Evolutionary conservation across 163 green algal genomes (phyloP).

Genomic region (Picocystis sp.): DNA sequence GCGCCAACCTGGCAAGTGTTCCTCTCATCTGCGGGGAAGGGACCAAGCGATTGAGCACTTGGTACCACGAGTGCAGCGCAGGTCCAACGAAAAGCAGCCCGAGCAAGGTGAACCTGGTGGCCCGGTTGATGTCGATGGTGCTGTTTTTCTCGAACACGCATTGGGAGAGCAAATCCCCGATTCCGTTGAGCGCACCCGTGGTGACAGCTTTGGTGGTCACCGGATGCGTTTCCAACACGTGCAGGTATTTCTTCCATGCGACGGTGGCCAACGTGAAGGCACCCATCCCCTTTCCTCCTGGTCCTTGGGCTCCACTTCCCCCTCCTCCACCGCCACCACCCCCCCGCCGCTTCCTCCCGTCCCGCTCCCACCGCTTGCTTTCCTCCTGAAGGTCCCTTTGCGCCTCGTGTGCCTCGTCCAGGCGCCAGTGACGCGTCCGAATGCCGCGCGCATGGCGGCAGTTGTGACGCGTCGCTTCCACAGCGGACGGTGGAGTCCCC

Average conservation of each 20-base stretch:
- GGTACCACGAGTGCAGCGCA: constrained; percentile 66
- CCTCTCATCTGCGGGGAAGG: constrained; percentile 22
- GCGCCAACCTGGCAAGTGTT: constrained; percentile 25
- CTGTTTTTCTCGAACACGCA: constrained; percentile 35
- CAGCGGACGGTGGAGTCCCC: too few relatives aligned
- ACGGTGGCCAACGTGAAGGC: neutral
- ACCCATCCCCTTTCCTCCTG: constrained; percentile 1
- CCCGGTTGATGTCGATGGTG: constrained; percentile 38
- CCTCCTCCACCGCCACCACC: neutral
- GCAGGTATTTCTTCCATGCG: constrained; percentile 3
- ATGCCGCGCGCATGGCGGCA: too few relatives aligned
- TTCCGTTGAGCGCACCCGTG: constrained; percentile 53
- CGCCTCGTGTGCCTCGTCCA: too few relatives aligned
- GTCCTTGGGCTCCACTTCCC: neutral
- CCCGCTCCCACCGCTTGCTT: too few relatives aligned
- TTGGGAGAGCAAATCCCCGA: constrained; percentile 60
- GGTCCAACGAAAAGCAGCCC: constrained; percentile 49
- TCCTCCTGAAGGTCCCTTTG: too few relatives aligned
- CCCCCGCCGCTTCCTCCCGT: too few relatives aligned
- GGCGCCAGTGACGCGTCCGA: too few relatives aligned
- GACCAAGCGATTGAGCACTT: constrained; percentile 30
- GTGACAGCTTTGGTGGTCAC: constrained; percentile 47
- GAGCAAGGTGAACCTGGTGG: constrained; percentile 50
- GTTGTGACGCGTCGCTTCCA: too few relatives aligned
- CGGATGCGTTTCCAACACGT: constrained; percentile 3